Base-by-base conservation (phyloP, 1,139 yeast genomes). In the Lodderomyces oxycetoniae region DNA sequence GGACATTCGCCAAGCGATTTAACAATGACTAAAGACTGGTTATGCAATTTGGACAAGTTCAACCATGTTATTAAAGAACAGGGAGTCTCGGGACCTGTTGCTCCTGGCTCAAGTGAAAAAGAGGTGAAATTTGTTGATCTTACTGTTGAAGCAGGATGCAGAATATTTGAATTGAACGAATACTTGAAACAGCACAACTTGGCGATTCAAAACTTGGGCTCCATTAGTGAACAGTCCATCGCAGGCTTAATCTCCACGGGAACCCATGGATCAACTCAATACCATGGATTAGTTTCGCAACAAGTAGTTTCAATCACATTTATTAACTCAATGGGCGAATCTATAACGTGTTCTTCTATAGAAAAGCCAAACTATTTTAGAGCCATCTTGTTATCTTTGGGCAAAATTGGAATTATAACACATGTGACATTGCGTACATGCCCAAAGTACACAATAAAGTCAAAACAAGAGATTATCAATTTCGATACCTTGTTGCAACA, bases 161-260 rank as follows among this genome's bases (percentile, higher is more conserved):
- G 96, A 40, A 63, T 91, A n/a, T 81, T 67, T 53, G 83, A 87
- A 53, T 63, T 91, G 51, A 88, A 86, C 54, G 77, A 77, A 9
- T 68, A 71, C 41, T 67, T 89, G 41, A 80, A 77, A 26, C 45
- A 63, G 11, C 69, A 75, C 44, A 78, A 83, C 1, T 72, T 86
- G 45, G 95, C 96, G 4, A 67, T 91, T 41, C 97, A 91, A 59
- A 89, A 85, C 52, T 65, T 91, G 53, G 98, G 97, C 1, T 88
- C 96, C 2, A 91, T 91, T 41, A 80, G 94, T 30, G 96, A 88
- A 44, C 98, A 91, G 55, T 84, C 95, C 11, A 68, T 88, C 28
- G 98, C 95, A 3, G 98, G 98, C 4, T 77, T 89, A 44, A 87
- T 91, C 33, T 84, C 95, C 2, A 91, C 98, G 0, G 97, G 97